Evolutionary conservation across 2,329 filamentous ascomycete genomes (phyloP), one percentile per base, ranked within the genome.

Genomic region (Colletotrichum eremochloae): DNA sequence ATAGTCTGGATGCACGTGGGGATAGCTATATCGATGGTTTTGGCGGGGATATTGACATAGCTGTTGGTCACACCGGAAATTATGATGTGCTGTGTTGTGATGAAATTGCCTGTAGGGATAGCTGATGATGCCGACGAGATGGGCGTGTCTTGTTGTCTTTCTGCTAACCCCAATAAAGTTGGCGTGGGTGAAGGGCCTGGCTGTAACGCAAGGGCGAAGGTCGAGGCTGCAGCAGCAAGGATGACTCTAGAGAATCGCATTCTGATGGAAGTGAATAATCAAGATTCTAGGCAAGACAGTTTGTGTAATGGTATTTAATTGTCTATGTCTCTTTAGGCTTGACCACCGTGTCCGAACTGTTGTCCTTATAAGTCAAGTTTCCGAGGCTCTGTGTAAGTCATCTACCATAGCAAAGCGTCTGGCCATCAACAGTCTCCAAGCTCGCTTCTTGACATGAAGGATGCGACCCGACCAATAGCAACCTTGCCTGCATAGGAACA

Each of bases 1-100:
- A 80, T 76, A 1, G 78, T 82, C 67, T 81, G 81, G 1, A 80
- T 72, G 71, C 82, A 84, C 4, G 82, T 84, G 15, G 81, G 82
- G 1, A 79, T 55, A 11, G 74, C 76, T 1, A 82, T 73, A 31
- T 77, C 58, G 36, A 82, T 78, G 1, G 81, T 83, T 40, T 80
- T 77, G 5, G 69, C 79, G 2, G 81, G 77, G 20, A 79, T 73
- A 0, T 76, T 80, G 24, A 76, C 75, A 24, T 78, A 68, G 3
- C 57, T 73, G 64, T 79, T 75, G n/a, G 79, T 80, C 11, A 77
- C 60, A 11, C 78, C 79, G 0, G 74, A 61, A 12, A 79, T 76
- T 18, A 74, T 78, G 72, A 81, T 73, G 67, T 77, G 66, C 8
- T 80, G 62, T 1, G 80, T 81, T 9, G 77, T 78, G 31, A 77